Percentiles rank a stretch among this genome's conserved stretches.
Evolutionary conservation across 768 basidiomycete species (phyloP).

Genomic region (Asterophora lycoperdoides): DNA sequence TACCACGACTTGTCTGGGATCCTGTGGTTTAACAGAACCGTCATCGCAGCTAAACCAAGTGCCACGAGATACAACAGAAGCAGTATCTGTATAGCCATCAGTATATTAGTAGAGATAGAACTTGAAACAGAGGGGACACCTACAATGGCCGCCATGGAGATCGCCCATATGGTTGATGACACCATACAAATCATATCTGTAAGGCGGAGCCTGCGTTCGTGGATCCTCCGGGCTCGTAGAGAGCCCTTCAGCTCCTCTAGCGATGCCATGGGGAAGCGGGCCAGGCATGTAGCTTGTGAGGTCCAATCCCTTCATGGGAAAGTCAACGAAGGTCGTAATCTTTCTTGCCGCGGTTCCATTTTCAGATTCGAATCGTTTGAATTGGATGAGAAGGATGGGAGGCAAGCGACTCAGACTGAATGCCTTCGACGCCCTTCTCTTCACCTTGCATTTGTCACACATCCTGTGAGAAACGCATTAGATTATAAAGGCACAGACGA

Average conservation of each 20-base stretch:
- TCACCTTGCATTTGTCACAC: conserved; percentile 88
- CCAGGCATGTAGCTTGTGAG: conserved; percentile 83
- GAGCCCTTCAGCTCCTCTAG: conserved; percentile 38
- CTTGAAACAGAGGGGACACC: conserved; percentile 28
- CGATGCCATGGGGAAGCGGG: conserved; percentile 62
- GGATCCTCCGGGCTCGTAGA: conserved; percentile 61
- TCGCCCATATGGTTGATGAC: conserved; percentile 97
- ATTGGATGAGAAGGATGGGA: conserved; percentile 86
- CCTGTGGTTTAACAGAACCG: conserved; percentile 72
- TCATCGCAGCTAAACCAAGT: conserved; percentile 96
- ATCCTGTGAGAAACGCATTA: conserved; percentile 53
- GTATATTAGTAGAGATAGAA: not conserved
- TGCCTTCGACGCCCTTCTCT: conserved; percentile 81
- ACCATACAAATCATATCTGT: conserved; percentile 89
- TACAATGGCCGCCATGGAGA: conserved; percentile 93
- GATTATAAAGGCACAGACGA: not conserved
- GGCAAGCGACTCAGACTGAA: conserved; percentile 90
- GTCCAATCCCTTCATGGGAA: conserved; percentile 62
- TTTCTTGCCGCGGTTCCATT: conserved; percentile 88
- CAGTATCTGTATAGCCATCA: conserved; percentile 63
- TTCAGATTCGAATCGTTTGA: conserved; percentile 89
- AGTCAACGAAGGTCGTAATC: conserved; percentile 92
- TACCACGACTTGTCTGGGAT: conserved; percentile 81
- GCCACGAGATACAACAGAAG: conserved; percentile 80
- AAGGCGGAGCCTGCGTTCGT: conserved; percentile 79